Conservation (phyloP, 768 basidiomycete genomes). For the Mycena amicta region DNA sequence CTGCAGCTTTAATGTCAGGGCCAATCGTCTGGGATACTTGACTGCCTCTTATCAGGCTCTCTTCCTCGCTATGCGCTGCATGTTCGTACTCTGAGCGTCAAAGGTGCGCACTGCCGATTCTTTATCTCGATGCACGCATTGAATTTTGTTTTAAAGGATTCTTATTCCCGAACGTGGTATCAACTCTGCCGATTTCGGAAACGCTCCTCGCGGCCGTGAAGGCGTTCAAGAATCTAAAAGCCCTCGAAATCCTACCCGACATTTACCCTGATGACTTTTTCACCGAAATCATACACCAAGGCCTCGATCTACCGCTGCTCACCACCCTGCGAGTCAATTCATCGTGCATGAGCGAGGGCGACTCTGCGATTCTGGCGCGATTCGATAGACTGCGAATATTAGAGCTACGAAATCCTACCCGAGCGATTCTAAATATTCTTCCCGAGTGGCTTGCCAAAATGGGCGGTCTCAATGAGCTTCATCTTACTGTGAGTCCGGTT, state of each 20-base stretch:
- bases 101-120: conserved; percentile 35
- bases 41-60: conserved; percentile 39
- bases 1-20: too few relatives aligned
- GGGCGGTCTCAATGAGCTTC: conserved; percentile 30
- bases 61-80: conserved; percentile 40
- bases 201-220: conserved; percentile 6
- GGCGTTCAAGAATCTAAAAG: conserved; percentile 36
- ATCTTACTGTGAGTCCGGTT: conserved; percentile 42
- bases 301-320: conserved; percentile 26
- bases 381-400: conserved; percentile 34
- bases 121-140: neutral
- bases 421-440: conserved; percentile 44
- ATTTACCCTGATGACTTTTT: conserved; percentile 40
- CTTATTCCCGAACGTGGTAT: conserved; percentile 12
- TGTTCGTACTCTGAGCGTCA: conserved; percentile 47
- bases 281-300: conserved; percentile 26
- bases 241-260: conserved; percentile 36
- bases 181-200: conserved; percentile 5
- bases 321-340: conserved; percentile 36
- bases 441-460: conserved; percentile 29
- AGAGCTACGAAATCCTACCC: conserved; percentile 38
- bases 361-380: conserved; percentile 32
- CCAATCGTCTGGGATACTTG: conserved; percentile 4
- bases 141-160: conserved; percentile 17
- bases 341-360: conserved; percentile 36